Evolutionary conservation across 805 yeast genomes (phyloP), one percentile per base, ranked within the genome.

Genomic region (Phaffomyces opuntiae): DNA sequence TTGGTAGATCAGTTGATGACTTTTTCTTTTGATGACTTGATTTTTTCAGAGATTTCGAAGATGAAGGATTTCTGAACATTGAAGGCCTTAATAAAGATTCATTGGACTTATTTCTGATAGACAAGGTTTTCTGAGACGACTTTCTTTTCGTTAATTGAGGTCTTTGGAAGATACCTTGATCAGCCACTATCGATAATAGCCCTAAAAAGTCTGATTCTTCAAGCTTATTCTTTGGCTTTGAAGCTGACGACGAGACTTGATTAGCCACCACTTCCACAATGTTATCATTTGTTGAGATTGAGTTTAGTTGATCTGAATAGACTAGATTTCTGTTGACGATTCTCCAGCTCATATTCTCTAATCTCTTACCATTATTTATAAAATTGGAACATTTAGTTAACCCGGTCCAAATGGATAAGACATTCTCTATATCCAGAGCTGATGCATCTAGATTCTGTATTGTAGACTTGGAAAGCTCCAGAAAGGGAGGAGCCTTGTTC

Each of bases 321-420:
- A 60, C 51, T 7, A 60, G 45, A 36, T 55, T 58, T 48, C 62
- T 53, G 40, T 60, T 60, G 35, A 60, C 64, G 16, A 60, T 60
- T 46, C 64, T 54, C 64, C 64, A 60, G 49, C 63, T 59, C 45
- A 60, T 59, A 44, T 60, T 60, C 46, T 60, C 64, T 24, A 60
- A 43, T 24, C 64, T 47, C 46, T 56, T 59, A 12, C 64, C 64
- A 43, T 56, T 54, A 42, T 57, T 55, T 32, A 60, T 55, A 47
- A 55, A 58, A 16, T 52, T 55, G 9, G 64, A 60, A 36, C 63
- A 60, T 41, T 56, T 60, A 1, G 61, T 60, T 14, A 60, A 47
- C 2, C 73, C 70, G 9, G 72, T 66, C 72, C 74, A 69, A 24
- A 70, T 63, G 3, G 69, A 63, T 27, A 70, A 52, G 4, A 70